Evolutionary conservation across 805 yeast species (phyloP).

Genomic region (Hanseniaspora clermontiae): DNA sequence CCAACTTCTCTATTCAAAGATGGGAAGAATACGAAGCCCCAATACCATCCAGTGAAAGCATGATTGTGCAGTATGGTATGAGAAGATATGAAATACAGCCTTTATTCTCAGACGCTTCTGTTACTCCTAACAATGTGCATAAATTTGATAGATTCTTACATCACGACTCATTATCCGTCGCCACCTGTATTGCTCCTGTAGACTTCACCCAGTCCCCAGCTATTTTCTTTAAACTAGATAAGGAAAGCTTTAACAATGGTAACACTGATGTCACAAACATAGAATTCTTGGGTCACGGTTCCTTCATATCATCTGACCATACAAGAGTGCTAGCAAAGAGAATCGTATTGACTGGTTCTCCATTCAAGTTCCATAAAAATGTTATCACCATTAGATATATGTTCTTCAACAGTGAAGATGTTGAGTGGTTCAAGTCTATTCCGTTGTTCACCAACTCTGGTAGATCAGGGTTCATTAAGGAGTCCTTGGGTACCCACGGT

Average conservation of each 20-base stretch:
- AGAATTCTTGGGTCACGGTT: constrained; percentile 77
- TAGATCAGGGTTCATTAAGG: constrained; percentile 87
- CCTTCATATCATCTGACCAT: constrained; percentile 76
- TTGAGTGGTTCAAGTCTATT: constrained; percentile 76
- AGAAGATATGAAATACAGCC: constrained; percentile 78
- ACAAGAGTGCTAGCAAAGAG: constrained; percentile 78
- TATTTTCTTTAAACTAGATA: constrained; percentile 48
- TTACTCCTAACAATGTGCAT: constrained; percentile 72
- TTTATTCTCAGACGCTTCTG: constrained; percentile 63
- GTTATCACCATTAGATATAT: constrained; percentile 89
- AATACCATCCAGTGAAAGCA: constrained; percentile 64
- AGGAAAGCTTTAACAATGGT: constrained; percentile 23
- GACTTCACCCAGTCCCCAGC: constrained; percentile 77
- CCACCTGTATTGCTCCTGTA: constrained; percentile 80
- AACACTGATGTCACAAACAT: constrained; percentile 35
- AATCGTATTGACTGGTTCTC: constrained; percentile 82
- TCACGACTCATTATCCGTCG: constrained; percentile 59
- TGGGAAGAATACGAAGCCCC: constrained; percentile 88
- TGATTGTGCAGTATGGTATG: constrained; percentile 86
- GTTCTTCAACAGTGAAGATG: constrained; percentile 89
- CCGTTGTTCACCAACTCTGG: constrained; percentile 90
- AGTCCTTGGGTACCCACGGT: constrained; percentile 95
- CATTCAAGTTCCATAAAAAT: constrained; percentile 84
- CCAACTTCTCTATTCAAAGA: constrained; percentile 67
- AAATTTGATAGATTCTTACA: constrained; percentile 76